Evolutionary conservation across 257 asterid species (phyloP), one percentile per base, ranked within the genome.

Genomic region (Nicotiana tabacum): DNA sequence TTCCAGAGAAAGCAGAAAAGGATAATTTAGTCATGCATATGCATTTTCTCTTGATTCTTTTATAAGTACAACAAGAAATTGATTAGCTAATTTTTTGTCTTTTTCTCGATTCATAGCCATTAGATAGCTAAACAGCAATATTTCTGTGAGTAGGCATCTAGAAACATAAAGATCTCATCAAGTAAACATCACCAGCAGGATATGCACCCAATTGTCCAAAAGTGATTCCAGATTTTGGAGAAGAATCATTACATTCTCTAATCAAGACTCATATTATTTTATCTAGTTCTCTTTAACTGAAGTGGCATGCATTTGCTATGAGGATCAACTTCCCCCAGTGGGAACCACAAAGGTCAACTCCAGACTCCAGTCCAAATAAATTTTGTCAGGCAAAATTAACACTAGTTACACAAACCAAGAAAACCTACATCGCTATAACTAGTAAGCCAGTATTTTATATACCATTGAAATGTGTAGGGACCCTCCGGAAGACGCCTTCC

Each of bases 381-480:
- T 79, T 21, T 79, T 27, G 43, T 27, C 66, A 61, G 5, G 66
- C 11, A 58, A 78, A 58, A 30, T 27, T 37, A 56, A 56, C 21
- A 27, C 77, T 80, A 46, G 76, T 5, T 37, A 80, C 21, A 8
- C 77, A 66, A 65, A 57, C 78, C 48, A 66, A 58, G 67, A 32
- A 37, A 66, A 30, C 18, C 78, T 79, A 13, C 27, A 62, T 37
- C 8, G 9, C 60, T 8, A 9, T 35, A 79, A 21, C 82, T 57
- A 61, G 16, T n/a, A 60, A 58, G 74, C 60, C 35, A 61, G 70
- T 79, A 13, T 79, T 78, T 24, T 13, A 27, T 85, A 66, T 88
- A 96, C 99, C 99, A 86, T 83, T 85, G 85, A 51, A 77, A 85
- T 62, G 87, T 87, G 86, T 90, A 94, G 0, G 93, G 93, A 35